Percentiles rank a stretch among this genome's conserved stretches.
phyloP scores from a whole-genome alignment of 306 rosid species.

The Fagus sylvatica region DNA sequence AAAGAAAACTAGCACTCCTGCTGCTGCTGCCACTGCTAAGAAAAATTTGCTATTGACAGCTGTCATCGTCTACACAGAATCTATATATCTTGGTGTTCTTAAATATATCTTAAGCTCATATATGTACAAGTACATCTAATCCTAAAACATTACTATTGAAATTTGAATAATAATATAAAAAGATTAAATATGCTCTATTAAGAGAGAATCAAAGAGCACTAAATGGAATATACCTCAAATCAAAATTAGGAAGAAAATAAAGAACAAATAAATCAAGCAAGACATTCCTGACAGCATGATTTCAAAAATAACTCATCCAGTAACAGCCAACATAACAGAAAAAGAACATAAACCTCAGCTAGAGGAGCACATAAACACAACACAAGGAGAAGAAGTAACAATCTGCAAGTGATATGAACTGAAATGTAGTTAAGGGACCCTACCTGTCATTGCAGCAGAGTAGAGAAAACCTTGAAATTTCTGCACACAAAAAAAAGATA shows the following conservation, averaged over 20 bases:
- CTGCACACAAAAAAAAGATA: slow-evolving; percentile 54
- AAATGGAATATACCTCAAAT: not conserved
- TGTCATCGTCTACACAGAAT: not conserved
- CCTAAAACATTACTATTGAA: not conserved
- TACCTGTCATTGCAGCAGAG: slow-evolving; percentile 69
- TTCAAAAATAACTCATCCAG: not conserved
- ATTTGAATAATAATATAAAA: not conserved
- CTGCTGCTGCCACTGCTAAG: not conserved
- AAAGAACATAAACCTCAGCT: not conserved
- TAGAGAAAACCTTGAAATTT: slow-evolving; percentile 57
- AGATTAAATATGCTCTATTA: not conserved
- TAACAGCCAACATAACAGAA: not conserved
- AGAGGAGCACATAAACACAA: not conserved
- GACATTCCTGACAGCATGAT: not conserved
- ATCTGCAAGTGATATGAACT: not conserved
- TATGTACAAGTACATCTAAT: not conserved
- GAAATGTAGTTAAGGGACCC: slow-evolving; percentile 4
- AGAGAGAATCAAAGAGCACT: not conserved
- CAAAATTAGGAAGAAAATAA: not conserved
- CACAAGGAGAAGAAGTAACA: not conserved
- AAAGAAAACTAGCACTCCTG: not conserved
- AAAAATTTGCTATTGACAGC: not conserved
- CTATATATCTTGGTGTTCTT: not conserved
- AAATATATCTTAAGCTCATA: not conserved
- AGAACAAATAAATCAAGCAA: too few relatives aligned